phyloP scores from a whole-genome alignment of 2,329 filamentous ascomycete genomes.

The Fusarium zealandicum region DNA sequence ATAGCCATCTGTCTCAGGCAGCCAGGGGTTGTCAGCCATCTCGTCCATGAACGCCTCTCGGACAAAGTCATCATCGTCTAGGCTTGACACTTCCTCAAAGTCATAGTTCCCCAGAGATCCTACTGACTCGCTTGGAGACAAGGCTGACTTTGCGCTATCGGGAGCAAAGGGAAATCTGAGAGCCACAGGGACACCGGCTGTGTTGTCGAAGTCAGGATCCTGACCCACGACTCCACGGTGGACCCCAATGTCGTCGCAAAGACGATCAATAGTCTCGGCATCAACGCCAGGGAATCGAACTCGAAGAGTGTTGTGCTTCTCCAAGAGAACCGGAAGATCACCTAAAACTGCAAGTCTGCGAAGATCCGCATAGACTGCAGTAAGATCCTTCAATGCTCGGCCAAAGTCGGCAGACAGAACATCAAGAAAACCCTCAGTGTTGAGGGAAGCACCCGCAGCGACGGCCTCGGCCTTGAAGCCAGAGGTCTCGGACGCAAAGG shows the following conservation, averaged over 20 bases:
- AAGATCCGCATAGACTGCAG: slow-evolving; percentile 80
- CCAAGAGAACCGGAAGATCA: slow-evolving; percentile 81
- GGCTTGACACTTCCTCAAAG: slow-evolving; percentile 48
- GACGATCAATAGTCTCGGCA: slow-evolving; percentile 76
- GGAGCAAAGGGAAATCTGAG: slow-evolving; percentile 89
- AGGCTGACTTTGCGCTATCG: slow-evolving; percentile 48
- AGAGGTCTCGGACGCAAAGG: slow-evolving; percentile 54
- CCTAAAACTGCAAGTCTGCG: slow-evolving; percentile 78
- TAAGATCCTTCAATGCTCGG: slow-evolving; percentile 82
- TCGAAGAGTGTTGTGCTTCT: slow-evolving; percentile 71
- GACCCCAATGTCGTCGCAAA: slow-evolving; percentile 89
- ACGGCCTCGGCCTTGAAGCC: slow-evolving; percentile 51
- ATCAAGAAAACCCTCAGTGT: slow-evolving; percentile 84
- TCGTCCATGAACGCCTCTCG: slow-evolving; percentile 53
- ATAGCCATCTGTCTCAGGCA: slow-evolving; percentile 57
- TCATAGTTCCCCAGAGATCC: slow-evolving; percentile 54
- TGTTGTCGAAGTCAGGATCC: slow-evolving; percentile 75
- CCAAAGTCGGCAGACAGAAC: slow-evolving; percentile 88
- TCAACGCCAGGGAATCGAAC: slow-evolving; percentile 94
- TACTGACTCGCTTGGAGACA: slow-evolving; percentile 58
- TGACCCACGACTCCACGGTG: slow-evolving; percentile 79
- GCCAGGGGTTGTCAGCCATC: slow-evolving; percentile 57
- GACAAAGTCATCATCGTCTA: slow-evolving; percentile 48
- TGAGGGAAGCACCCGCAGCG: slow-evolving; percentile 67
- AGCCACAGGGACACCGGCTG: slow-evolving; percentile 74